phyloP scores from a whole-genome alignment of 768 basidiomycete genomes.

The Sporobolomyces phaffii region DNA sequence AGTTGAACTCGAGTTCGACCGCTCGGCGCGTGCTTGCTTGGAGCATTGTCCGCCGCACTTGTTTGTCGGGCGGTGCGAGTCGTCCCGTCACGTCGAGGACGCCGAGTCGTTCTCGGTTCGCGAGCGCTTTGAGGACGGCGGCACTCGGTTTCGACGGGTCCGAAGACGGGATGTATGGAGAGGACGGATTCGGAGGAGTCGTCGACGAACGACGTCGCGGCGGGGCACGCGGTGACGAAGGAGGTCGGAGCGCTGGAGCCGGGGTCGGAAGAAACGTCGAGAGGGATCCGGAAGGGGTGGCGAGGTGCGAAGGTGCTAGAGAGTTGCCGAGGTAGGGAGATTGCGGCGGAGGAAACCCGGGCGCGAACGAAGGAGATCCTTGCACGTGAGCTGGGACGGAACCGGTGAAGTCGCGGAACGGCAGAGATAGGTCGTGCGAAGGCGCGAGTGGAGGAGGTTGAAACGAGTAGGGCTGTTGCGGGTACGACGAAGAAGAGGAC shows the following conservation, averaged over 20 bases:
- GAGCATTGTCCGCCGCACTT: not conserved
- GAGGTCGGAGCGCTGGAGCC: not conserved
- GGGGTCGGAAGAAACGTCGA: slow-evolving; percentile 2
- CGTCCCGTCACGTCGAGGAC: slow-evolving; percentile 31
- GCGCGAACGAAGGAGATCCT: too few relatives aligned
- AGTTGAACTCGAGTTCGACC: slow-evolving; percentile 22
- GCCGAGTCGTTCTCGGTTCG: slow-evolving; percentile 11
- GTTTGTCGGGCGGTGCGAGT: not conserved
- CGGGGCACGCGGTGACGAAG: not conserved
- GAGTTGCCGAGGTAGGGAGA: not conserved
- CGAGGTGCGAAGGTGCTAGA: not conserved
- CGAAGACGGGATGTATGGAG: slow-evolving; percentile 19
- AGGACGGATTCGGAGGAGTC: slow-evolving; percentile 8
- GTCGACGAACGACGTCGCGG: slow-evolving; percentile 6
- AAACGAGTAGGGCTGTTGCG: not conserved
- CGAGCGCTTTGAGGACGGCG: slow-evolving; percentile 9
- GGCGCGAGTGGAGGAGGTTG: not conserved
- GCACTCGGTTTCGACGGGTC: not conserved
- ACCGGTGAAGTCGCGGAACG: slow-evolving; percentile 6
- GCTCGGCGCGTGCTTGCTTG: slow-evolving; percentile 2
- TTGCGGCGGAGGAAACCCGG: not conserved
- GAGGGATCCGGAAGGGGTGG: not conserved
- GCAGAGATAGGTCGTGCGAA: not conserved
- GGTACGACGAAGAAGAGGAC: not conserved
- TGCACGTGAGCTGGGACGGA: not conserved